Evolutionary conservation across 345 rosid genomes (phyloP).

Genomic region (Balakata baccata): DNA sequence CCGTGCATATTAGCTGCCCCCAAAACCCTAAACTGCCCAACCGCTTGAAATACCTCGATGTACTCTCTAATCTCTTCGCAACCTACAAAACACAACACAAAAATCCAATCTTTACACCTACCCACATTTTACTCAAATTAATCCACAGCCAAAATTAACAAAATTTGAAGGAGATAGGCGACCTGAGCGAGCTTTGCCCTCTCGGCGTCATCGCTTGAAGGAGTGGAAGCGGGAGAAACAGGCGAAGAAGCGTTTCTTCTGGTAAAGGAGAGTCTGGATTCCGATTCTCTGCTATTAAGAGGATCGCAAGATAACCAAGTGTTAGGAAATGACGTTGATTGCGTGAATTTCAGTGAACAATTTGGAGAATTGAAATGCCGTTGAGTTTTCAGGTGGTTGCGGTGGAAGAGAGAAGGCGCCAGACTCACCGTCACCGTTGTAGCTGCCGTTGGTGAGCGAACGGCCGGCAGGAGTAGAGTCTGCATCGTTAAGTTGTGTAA

Average conservation of each 20-base stretch:
- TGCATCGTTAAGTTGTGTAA: constrained; percentile 38
- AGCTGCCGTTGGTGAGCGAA: constrained; percentile 30
- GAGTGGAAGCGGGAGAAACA: constrained; percentile 36
- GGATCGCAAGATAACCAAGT: constrained; percentile 20
- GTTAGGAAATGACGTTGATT: constrained; percentile 22
- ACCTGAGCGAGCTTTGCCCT: constrained; percentile 80
- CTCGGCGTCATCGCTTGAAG: constrained; percentile 47
- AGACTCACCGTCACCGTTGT: constrained; percentile 20
- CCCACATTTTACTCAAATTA: background rate
- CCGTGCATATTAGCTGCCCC: constrained; percentile 88
- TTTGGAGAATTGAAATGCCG: constrained; percentile 20
- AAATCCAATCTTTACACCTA: background rate
- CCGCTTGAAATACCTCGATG: constrained; percentile 87
- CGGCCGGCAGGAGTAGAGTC: constrained; percentile 53
- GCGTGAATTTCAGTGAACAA: constrained; percentile 12
- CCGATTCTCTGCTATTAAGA: constrained; percentile 25
- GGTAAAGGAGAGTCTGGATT: constrained; percentile 18
- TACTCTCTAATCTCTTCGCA: constrained; percentile 81
- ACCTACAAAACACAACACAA: constrained; percentile 45
- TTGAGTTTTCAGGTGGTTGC: constrained; percentile 12
- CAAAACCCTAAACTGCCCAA: constrained; percentile 88
- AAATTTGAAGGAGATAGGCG: background rate
- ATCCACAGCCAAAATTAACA: background rate
- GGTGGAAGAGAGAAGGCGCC: constrained; percentile 17
- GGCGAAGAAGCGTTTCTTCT: constrained; percentile 36